These are phyloP conservation scores for Penicillium crystallinum DNA, from an alignment of 495 filamentous ascomycete genomes.

Conservation along the genomic window DNA sequence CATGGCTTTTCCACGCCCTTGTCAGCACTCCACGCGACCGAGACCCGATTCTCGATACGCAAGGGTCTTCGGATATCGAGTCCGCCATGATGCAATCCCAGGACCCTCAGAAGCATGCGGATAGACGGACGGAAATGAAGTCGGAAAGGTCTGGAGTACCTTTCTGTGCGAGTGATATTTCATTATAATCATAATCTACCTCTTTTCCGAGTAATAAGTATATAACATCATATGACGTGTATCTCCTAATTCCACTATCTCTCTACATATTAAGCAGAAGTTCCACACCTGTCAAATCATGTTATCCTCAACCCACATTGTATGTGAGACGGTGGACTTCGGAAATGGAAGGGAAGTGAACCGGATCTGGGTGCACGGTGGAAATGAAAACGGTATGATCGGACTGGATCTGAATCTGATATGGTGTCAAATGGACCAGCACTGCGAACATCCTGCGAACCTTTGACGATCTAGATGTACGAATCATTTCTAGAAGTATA, in stretches of 20 bases:
- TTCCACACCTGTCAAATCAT: too few relatives aligned
- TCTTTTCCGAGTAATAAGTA: too few relatives aligned
- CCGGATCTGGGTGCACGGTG: slow-evolving; percentile 21
- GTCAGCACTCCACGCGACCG: slow-evolving; percentile 1
- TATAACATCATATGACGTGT: too few relatives aligned
- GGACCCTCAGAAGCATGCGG: too few relatives aligned
- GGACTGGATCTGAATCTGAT: slow-evolving; percentile 6
- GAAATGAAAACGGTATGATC: slow-evolving; percentile 19
- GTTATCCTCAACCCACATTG: too few relatives aligned
- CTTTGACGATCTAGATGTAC: not conserved
- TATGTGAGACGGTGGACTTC: slow-evolving; percentile 19
- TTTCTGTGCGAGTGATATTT: too few relatives aligned
- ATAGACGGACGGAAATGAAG: too few relatives aligned
- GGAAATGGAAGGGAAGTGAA: slow-evolving; percentile 18
- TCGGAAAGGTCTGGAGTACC: too few relatives aligned
- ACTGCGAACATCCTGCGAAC: slow-evolving; percentile 9
- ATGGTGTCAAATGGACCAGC: not conserved
- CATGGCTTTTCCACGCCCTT: not conserved
- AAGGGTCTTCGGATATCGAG: slow-evolving; percentile 1
- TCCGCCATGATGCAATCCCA: slow-evolving; percentile 1
- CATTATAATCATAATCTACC: too few relatives aligned
- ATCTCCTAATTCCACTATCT: too few relatives aligned
- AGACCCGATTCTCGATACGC: not conserved
- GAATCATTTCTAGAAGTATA: not conserved
- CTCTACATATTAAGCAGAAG: too few relatives aligned